A percentile compares a stretch with the other conserved stretches of the same genome.
phyloP scores from a whole-genome alignment of 768 basidiomycete genomes.

The Hemileccinum rubropunctum region DNA sequence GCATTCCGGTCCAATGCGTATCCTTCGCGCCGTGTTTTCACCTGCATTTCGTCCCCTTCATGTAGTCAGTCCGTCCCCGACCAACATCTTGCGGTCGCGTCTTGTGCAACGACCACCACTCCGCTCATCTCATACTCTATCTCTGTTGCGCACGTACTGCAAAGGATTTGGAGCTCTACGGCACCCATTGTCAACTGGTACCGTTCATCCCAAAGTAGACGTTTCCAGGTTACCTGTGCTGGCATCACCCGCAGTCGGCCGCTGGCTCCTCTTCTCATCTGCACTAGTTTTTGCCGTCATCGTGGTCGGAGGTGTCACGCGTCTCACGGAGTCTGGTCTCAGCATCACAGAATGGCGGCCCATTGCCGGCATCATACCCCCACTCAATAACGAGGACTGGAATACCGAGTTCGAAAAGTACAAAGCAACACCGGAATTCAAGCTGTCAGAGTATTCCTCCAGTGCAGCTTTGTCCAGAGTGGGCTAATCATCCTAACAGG shows the following conservation, averaged over 20 bases:
- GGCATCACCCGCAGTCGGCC: constrained; percentile 66
- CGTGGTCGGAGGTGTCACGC: constrained; percentile 93
- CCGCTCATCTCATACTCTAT: constrained; percentile 4
- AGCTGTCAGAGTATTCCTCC: constrained; percentile 59
- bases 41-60: constrained; percentile 12
- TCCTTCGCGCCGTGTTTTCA: constrained; percentile 19
- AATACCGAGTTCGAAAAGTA: constrained; percentile 89
- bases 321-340: constrained; percentile 94
- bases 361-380: constrained; percentile 85
- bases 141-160: constrained; percentile 3
- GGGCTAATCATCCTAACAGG: constrained; percentile 38
- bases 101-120: neutral
- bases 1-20: constrained; percentile 16
- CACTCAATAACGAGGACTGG: constrained; percentile 76
- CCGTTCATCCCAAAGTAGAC: constrained; percentile 12
- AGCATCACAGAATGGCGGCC: constrained; percentile 99
- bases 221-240: constrained; percentile 49
- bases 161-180: constrained; percentile 7
- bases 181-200: constrained; percentile 37
- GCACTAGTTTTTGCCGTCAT: constrained; percentile 88
- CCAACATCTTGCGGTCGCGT: constrained; percentile 9
- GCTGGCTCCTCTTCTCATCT: constrained; percentile 85
- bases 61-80: neutral
- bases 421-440: constrained; percentile 92
- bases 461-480: neutral